phyloP scores from a whole-genome alignment of 2,329 filamentous ascomycete genomes.

The Ophiocordyceps sinensis region DNA sequence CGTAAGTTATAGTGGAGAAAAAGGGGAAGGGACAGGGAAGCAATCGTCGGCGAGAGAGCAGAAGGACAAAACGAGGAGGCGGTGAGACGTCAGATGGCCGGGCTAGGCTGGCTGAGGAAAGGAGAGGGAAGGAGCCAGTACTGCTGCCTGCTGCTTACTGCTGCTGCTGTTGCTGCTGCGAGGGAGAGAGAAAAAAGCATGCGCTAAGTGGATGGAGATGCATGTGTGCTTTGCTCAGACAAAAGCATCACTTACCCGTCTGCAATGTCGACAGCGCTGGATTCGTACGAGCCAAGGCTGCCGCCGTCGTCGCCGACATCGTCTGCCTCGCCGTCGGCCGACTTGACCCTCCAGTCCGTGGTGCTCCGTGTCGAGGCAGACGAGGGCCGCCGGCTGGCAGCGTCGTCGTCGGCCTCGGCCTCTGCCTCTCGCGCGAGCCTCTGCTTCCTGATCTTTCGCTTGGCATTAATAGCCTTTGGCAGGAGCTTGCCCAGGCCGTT shows the following conservation, averaged over 20 bases:
- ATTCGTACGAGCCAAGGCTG: constrained; percentile 20
- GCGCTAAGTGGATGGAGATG: too few relatives aligned
- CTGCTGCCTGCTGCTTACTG: too few relatives aligned
- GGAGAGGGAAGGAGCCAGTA: too few relatives aligned
- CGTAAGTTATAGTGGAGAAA: too few relatives aligned
- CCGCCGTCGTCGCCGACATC: constrained; percentile 17
- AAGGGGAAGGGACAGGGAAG: too few relatives aligned
- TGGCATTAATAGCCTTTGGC: constrained; percentile 33
- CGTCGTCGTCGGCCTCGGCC: constrained; percentile 12
- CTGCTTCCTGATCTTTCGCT: constrained; percentile 33
- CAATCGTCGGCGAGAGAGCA: too few relatives aligned
- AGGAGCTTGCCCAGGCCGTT: constrained; percentile 36
- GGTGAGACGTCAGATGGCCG: too few relatives aligned
- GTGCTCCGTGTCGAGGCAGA: too few relatives aligned
- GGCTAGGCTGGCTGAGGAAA: too few relatives aligned
- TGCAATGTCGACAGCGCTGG: constrained; percentile 11
- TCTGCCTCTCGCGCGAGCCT: constrained; percentile 17
- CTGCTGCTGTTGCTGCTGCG: too few relatives aligned
- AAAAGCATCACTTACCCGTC: constrained; percentile 3
- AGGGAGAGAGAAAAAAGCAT: too few relatives aligned
- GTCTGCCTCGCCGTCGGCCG: constrained; percentile 8
- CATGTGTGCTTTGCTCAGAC: neutral
- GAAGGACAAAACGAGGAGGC: too few relatives aligned
- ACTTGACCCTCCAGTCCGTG: constrained; percentile 7
- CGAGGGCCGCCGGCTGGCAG: constrained; percentile 18